Evolutionary conservation across 371 early-diverging fungal species (phyloP), one percentile per base, ranked within the genome.

Genomic region (Apophysomyces variabilis): DNA sequence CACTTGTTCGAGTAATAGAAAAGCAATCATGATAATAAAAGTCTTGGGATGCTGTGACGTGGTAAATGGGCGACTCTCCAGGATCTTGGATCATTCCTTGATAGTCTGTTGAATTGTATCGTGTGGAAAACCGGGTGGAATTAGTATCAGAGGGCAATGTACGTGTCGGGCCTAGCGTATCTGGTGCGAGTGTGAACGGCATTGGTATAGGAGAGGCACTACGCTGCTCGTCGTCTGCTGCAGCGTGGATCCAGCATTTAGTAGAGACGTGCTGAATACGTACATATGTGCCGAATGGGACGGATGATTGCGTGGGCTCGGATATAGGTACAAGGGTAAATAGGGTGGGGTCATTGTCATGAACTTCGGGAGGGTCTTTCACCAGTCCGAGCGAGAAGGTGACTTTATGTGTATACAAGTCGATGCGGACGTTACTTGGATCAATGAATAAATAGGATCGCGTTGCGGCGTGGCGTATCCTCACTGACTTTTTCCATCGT

Each of bases 241-340:
- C 66, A 0, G 80, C 70, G 68, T 84, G 83, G 56, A 87, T 65
- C 87, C 87, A 87, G n/a, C 82, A 71, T n/a, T 76, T 74, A 7
- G 83, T 84, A 6, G 69, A 11, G 0, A 76, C 61, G 66, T 87
- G 85, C 35, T 80, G 77, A 39, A 87, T 76, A 16, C 85, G 71
- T 8, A 78, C 65, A 64, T 77, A 83, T 0, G 75, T 68, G 2
- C 84, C 85, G 45, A 68, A 71, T 3, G 72, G 67, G 0, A 83
- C 67, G 6, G 66, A 60, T 0, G 69, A 60, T 0, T 58, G 43
- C 18, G 61, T 37, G 0, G 70, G 66, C 5, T 72, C 67, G 4
- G 78, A 74, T 8, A 76, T 62, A 4, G 83, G 82, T 0, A 73
- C 36, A 16, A 83, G 38, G 16, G 67, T 75, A 47, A 83, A 83